A percentile compares a stretch with the other conserved stretches of the same genome.
phyloP scores from a whole-genome alignment of 2,329 filamentous ascomycete species.

The Aspergillus jensenii region DNA sequence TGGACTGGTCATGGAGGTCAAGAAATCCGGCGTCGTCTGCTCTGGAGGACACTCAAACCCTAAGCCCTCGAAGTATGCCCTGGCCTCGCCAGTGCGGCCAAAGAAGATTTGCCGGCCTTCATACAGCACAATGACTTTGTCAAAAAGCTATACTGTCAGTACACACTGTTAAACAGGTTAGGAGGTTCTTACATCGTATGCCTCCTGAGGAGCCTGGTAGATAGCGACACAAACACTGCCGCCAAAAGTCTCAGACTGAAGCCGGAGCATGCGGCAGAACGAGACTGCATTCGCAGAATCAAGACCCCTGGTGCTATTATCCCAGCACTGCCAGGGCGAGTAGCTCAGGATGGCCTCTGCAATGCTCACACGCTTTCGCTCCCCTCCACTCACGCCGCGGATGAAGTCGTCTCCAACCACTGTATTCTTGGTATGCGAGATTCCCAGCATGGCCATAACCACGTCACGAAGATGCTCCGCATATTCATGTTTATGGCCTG shows the following conservation, averaged over 20 bases:
- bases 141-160: slow-evolving; percentile 57
- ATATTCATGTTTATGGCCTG: slow-evolving; percentile 43
- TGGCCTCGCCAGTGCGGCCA: slow-evolving; percentile 62
- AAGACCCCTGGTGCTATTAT: slow-evolving; percentile 51
- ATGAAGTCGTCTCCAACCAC: slow-evolving; percentile 56
- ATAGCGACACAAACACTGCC: slow-evolving; percentile 56
- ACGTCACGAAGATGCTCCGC: slow-evolving; percentile 45
- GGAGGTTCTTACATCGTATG: slow-evolving; percentile 45
- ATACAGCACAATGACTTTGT: slow-evolving; percentile 71
- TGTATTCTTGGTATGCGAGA: slow-evolving; percentile 52
- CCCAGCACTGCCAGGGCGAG: slow-evolving; percentile 49
- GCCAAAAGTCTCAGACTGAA: slow-evolving; percentile 51
- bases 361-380: slow-evolving; percentile 62
- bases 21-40: slow-evolving; percentile 69
- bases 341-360: slow-evolving; percentile 53
- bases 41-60: slow-evolving; percentile 69
- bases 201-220: slow-evolving; percentile 52
- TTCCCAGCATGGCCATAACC: slow-evolving; percentile 45
- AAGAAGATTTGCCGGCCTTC: slow-evolving; percentile 78
- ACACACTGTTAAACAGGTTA: no score
- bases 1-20: slow-evolving; percentile 70
- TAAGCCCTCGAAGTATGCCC: slow-evolving; percentile 65
- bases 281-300: slow-evolving; percentile 58
- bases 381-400: slow-evolving; percentile 61
- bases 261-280: slow-evolving; percentile 53